phyloP scores from a whole-genome alignment of 1,284 basidiomycete genomes.

The Sporisorium reilianum region DNA sequence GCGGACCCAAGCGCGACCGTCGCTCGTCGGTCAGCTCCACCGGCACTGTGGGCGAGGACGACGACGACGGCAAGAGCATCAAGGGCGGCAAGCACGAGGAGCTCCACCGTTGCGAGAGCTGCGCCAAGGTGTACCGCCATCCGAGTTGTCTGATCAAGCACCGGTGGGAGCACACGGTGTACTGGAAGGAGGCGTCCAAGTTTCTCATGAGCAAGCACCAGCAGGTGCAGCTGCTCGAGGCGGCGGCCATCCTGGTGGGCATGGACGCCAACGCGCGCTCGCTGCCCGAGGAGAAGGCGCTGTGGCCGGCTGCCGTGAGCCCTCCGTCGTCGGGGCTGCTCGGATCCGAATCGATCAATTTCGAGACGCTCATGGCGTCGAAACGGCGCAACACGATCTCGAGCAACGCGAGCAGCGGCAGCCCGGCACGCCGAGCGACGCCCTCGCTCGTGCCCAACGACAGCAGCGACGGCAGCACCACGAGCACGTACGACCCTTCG shows the following conservation, averaged over 20 bases:
- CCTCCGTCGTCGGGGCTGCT: conserved; percentile 71
- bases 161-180: conserved; percentile 95
- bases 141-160: conserved; percentile 95
- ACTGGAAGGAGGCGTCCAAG: conserved; percentile 96
- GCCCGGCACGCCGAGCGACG: conserved; percentile 44
- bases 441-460: conserved; percentile 46
- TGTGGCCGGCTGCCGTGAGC: conserved; percentile 75
- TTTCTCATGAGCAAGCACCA: conserved; percentile 96
- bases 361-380: conserved; percentile 66
- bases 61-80: conserved; percentile 71
- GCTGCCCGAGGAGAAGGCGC: conserved; percentile 88
- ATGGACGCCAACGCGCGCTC: conserved; percentile 76
- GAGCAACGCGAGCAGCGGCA: conserved; percentile 43
- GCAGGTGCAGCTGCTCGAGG: conserved; percentile 96
- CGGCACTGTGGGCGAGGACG: conserved; percentile 73
- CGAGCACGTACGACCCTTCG: conserved; percentile 47
- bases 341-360: conserved; percentile 70
- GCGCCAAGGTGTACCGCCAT: conserved; percentile 85
- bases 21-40: conserved; percentile 68
- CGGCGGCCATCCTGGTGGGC: conserved; percentile 86
- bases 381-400: conserved; percentile 53
- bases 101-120: conserved; percentile 88
- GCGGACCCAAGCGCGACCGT: conserved; percentile 61
- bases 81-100: conserved; percentile 48
- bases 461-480: conserved; percentile 52